Evolutionary conservation across 345 rosid genomes (phyloP), one percentile per base, ranked within the genome.

Genomic region (Fremontodendron californicum): DNA sequence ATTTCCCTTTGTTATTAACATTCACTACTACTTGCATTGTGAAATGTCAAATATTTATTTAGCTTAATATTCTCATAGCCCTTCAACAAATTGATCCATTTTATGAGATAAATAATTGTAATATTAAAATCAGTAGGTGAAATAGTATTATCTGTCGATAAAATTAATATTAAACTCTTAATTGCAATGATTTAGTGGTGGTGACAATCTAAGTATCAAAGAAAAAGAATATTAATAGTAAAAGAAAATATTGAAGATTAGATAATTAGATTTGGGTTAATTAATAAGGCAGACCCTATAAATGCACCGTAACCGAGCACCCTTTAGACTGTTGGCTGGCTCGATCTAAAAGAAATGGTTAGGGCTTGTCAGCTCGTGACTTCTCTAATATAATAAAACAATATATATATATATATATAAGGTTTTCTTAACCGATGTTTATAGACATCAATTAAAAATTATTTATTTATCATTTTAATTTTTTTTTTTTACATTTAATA

Each of bases 291-390:
- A 65, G 27, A 66, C 71, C 71, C 4, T 12, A 66, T 10, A 40
- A 40, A 68, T 68, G 54, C 73, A 45, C 37, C 6, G 55, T 25
- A 45, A 43, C 45, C 19, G 11, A 43, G 31, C 49, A 42, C n/a
- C 73, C 35, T 45, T 54, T 40, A 45, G n/a, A 67, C 33, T 42
- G 72, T 10, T 67, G 52, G 52, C 12, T 42, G 71, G 71, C 35
- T 42, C n/a, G n/a, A n/a, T n/a, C 52, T 42, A 67, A 67, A 67
- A 67, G 72, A 67, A 42, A 67, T 67, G 72, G 72, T 23, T 67
- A 67, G 33, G 31, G 9, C 9, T 23, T 43, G 11, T 21, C 72
- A 42, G n/a, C 72, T 67, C 52, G 72, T 67, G 52, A 67, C 52
- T 63, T 63, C 45, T 15, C 12, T 35, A 63, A 8, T 18, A 58